Conservation (phyloP, 2,329 filamentous ascomycete genomes). For the Ramularia collo-cygni region DNA sequence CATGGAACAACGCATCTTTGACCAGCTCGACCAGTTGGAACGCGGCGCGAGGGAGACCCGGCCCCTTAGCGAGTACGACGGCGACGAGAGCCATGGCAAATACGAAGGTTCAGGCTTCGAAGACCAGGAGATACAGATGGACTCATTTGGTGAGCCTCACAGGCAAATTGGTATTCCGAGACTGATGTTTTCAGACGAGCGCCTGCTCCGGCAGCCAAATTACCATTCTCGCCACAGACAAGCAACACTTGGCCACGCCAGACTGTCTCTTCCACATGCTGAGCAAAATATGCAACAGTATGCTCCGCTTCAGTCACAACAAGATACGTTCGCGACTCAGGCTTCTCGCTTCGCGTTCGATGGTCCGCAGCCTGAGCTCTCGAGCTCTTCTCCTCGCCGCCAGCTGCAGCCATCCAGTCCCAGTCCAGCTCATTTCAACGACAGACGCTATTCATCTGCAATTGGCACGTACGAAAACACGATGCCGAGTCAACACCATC, state of each 20-base stretch:
- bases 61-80: constrained; percentile 9
- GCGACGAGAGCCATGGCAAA: constrained; percentile 2
- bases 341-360: constrained; percentile 3
- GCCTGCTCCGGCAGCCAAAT: constrained; percentile 28
- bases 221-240: constrained; percentile 29
- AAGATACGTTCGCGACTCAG: not conserved
- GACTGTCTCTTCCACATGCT: constrained; percentile 32
- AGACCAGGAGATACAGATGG: constrained; percentile 27
- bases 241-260: constrained; percentile 29
- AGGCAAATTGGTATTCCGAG: not conserved
- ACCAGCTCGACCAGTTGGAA: constrained; percentile 24
- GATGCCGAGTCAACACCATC: not conserved
- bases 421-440: constrained; percentile 32
- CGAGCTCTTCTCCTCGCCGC: constrained; percentile 27
- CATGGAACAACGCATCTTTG: constrained; percentile 23
- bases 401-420: constrained; percentile 34
- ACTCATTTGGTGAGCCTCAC: constrained; percentile 42
- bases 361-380: constrained; percentile 4
- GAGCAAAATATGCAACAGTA: not conserved
- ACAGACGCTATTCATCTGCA: constrained; percentile 16
- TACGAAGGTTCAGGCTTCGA: constrained; percentile 5
- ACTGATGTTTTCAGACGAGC: constrained; percentile 29
- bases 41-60: constrained; percentile 12
- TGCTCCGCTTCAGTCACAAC: not conserved
- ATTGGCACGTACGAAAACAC: constrained; percentile 18